Conservation (phyloP, 768 basidiomycete genomes). For the Phylloporus rhodoxanthus region DNA sequence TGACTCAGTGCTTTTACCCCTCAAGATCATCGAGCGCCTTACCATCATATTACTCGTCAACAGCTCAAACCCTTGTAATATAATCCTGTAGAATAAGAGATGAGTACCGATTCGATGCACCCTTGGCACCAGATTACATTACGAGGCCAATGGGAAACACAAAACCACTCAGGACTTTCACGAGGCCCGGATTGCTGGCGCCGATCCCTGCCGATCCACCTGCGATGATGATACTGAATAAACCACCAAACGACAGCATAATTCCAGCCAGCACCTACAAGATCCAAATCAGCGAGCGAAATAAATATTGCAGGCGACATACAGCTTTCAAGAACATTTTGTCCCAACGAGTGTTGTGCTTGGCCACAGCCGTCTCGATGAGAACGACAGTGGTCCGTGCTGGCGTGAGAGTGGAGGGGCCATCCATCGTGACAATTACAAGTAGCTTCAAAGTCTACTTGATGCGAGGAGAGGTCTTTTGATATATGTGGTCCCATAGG, state of each 20-base stretch:
- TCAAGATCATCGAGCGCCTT: not conserved
- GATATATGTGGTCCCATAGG: not conserved
- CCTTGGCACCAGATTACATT: conserved; percentile 41
- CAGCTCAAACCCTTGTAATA: conserved; percentile 63
- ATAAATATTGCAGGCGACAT: conserved; percentile 18
- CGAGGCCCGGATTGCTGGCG: conserved; percentile 55
- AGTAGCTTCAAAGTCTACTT: not conserved
- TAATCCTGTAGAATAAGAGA: conserved; percentile 44
- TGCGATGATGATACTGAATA: conserved; percentile 53
- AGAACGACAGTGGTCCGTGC: conserved; percentile 51
- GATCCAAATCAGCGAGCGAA: not conserved
- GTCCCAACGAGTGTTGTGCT: conserved; percentile 60
- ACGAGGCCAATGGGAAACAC: conserved; percentile 75
- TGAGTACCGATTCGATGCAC: not conserved
- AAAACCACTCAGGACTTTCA: conserved; percentile 59
- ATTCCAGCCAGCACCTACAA: conserved; percentile 60
- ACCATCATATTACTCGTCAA: conserved; percentile 79
- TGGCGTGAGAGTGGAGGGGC: conserved; percentile 50
- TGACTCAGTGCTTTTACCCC: not conserved
- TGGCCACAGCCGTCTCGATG: conserved; percentile 51
- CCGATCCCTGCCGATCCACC: conserved; percentile 53
- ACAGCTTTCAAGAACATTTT: conserved; percentile 66
- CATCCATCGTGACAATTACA: conserved; percentile 13
- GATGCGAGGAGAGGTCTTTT: conserved; percentile 1
- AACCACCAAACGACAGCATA: conserved; percentile 71